Evolutionary conservation across 1,284 basidiomycete genomes (phyloP).

Genomic region (Ganoderma meredithae): DNA sequence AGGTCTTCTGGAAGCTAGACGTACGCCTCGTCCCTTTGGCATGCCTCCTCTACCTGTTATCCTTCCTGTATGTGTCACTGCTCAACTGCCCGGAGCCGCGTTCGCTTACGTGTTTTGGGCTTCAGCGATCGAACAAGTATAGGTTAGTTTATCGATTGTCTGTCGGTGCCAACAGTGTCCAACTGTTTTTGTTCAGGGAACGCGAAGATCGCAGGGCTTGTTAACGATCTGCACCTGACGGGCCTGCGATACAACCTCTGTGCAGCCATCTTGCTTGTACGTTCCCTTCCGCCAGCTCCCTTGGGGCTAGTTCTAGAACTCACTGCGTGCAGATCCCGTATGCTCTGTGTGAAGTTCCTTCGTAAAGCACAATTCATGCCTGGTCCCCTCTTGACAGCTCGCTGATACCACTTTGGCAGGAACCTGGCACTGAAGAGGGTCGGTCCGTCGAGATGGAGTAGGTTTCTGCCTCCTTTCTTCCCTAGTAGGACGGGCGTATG

Average conservation of each 20-base stretch:
- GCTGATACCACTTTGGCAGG: constrained; percentile 3
- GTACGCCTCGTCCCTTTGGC: constrained; percentile 56
- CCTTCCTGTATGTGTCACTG: constrained; percentile 22
- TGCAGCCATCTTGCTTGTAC: constrained; percentile 28
- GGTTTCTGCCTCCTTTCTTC: not conserved
- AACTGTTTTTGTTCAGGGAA: constrained; percentile 19
- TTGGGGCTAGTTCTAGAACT: not conserved
- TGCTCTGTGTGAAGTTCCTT: constrained; percentile 27
- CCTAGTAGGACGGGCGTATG: too few relatives aligned
- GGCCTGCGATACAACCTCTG: constrained; percentile 32
- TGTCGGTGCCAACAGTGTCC: constrained; percentile 37
- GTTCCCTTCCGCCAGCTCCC: not conserved
- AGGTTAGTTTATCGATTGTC: constrained; percentile 51
- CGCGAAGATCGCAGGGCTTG: constrained; percentile 31
- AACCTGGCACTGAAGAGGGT: constrained; percentile 28
- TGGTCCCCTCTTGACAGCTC: not conserved
- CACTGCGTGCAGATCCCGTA: constrained; percentile 23
- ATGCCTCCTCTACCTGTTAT: constrained; percentile 69
- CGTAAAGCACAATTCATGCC: constrained; percentile 15
- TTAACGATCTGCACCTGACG: constrained; percentile 24
- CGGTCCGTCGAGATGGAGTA: constrained; percentile 29
- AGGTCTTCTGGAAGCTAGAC: constrained; percentile 36
- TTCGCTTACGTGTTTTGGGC: constrained; percentile 46
- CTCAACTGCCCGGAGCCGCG: too few relatives aligned
- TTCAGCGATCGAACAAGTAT: constrained; percentile 71